Base-by-base conservation (phyloP, 2,329 filamentous ascomycete genomes). In the Penicillium vulpinum region DNA sequence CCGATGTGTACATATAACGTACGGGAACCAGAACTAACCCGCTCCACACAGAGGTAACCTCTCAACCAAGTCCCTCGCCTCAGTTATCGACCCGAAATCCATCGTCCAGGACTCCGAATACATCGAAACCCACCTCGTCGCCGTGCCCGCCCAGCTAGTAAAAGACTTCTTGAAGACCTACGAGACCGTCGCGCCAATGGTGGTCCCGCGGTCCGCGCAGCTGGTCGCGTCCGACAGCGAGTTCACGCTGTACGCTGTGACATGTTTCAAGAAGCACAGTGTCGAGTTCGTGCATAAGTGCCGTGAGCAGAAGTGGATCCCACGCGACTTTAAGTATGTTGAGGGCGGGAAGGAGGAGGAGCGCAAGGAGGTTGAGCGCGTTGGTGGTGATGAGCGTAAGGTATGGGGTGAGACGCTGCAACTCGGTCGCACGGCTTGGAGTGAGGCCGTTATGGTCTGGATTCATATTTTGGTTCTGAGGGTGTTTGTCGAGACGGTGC, bases 401-500 rank as follows among this genome's bases (percentile, higher is more conserved):
- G 83, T 96, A 2, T 96, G 92, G 86, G 92, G 91, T 11, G 93
- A 99, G 78, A 92, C 92, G 3, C 76, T 99, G 70, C 85, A 92
- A 63, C 82, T 97, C 67, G 91, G 88, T 15, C 83, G 92, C 61
- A 96, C 91, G n/a, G 92, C 91, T 16, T 99, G 94, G 86, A 93
- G 91, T 71, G 94, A 99, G 78, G 88, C 88, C 61, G 91, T 96
- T 63, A 96, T 96, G 91, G 88, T 93, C 52, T 96, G 92, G 91
- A 84, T 96, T 48, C 94, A 99, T 72, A 89, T 96, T 28, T 81
- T 97, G 69, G 90, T 92, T 7, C 78, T 99, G 68, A 83, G 94
- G 52, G 92, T 97, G 21, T 99, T 97, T 75, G 94, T 99, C 21
- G 94, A 99, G 82, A 96, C 92, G 5, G 94, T 99, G n/a, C 80